phyloP scores from a whole-genome alignment of 1,284 basidiomycete genomes.

The Trichosporon sp. region DNA sequence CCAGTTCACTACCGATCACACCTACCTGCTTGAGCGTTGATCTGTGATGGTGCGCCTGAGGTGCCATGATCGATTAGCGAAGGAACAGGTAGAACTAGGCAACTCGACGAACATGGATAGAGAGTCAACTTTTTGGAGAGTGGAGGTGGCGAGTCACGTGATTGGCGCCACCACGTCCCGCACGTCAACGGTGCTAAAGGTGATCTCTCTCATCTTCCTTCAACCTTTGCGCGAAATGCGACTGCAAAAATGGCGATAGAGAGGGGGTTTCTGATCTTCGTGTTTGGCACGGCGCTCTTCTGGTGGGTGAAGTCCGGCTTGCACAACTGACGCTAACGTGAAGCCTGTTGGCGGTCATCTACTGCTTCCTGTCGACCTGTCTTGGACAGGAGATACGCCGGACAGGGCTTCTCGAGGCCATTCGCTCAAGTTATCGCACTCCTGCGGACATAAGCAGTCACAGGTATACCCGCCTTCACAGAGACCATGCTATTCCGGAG shows the following conservation, averaged over 20 bases:
- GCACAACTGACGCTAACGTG: not conserved
- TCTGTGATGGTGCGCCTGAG: constrained; percentile 60
- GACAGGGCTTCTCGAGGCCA: constrained; percentile 37
- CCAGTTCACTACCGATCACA: not conserved
- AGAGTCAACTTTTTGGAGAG: not conserved
- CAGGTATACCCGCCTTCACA: constrained; percentile 6
- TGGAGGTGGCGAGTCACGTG: not conserved
- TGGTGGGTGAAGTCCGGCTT: constrained; percentile 22
- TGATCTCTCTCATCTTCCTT: not conserved
- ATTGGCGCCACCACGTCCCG: not conserved
- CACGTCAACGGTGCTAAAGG: too few relatives aligned
- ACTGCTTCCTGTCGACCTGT: constrained; percentile 47
- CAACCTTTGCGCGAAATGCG: not conserved
- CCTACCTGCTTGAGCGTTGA: constrained; percentile 77
- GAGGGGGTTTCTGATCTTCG: constrained; percentile 37
- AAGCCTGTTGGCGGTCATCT: constrained; percentile 39
- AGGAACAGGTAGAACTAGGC: not conserved
- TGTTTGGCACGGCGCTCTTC: constrained; percentile 32
- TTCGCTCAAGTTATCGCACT: constrained; percentile 2
- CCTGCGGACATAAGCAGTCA: constrained; percentile 7
- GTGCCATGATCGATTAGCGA: constrained; percentile 21
- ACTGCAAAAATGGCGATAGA: constrained; percentile 12
- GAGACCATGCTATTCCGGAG: not conserved
- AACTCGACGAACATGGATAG: not conserved
- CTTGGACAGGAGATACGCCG: constrained; percentile 39